A percentile compares a stretch with the other conserved stretches of the same genome.
Evolutionary conservation across 2,329 filamentous ascomycete species (phyloP).

Genomic region (Ceratocystis diversiconidia): DNA sequence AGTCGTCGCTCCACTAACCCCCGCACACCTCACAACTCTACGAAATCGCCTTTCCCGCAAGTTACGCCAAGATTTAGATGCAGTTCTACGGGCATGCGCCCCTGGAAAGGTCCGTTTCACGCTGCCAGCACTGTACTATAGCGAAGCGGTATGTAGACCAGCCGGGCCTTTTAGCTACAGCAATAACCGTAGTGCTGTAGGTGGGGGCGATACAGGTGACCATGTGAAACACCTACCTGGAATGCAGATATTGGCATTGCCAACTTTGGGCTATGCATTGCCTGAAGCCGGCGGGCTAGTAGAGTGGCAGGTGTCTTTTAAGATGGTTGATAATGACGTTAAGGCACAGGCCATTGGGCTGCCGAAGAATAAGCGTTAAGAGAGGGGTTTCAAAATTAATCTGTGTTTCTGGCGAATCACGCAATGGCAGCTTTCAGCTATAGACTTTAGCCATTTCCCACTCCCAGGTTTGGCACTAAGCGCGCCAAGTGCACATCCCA

Average conservation of each 20-base stretch:
- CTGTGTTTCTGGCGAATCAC: neutral
- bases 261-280: conserved; percentile 36
- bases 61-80: conserved; percentile 26
- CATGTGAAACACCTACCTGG: conserved; percentile 17
- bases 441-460: no score
- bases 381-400: neutral
- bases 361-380: neutral
- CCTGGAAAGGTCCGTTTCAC: conserved; percentile 43
- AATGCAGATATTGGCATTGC: conserved; percentile 37
- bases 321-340: conserved; percentile 32
- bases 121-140: conserved; percentile 39
- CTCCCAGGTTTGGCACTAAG: no score
- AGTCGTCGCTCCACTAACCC: conserved; percentile 33
- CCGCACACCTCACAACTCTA: conserved; percentile 34
- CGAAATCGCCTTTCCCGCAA: conserved; percentile 30
- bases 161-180: conserved; percentile 3
- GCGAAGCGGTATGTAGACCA: neutral
- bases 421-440: neutral
- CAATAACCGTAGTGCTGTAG: neutral
- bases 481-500: no score
- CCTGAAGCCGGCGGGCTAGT: conserved; percentile 36
- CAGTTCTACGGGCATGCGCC: conserved; percentile 35
- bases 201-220: neutral
- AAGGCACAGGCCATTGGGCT: conserved; percentile 21
- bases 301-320: conserved; percentile 36